Base-by-base conservation (phyloP, 192 early-diverging fungal species). In the Radiomyces spectabilis region DNA sequence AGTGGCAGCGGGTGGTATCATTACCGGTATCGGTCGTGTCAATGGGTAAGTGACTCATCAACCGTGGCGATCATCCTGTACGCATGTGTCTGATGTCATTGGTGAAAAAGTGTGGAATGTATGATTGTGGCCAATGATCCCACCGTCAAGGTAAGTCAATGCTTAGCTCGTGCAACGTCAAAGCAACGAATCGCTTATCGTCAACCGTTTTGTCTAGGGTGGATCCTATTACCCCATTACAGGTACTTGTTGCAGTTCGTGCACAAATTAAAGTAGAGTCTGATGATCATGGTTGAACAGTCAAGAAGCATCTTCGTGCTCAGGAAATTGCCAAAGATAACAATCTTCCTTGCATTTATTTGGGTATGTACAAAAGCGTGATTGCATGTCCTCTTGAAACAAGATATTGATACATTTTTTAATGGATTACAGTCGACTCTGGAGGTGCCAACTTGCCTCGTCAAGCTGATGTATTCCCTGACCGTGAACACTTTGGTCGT, bases 61-160 rank as follows among this genome's bases (percentile, higher is more conserved):
- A n/a, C n/a, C n/a, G n/a, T n/a, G n/a, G n/a, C n/a, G n/a, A n/a
- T n/a, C n/a, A 27, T 19, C 25, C 37, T 5, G 31, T 29, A 33
- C n/a, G 41, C 39, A 13, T 43, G 24, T 30, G 41, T 21, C 53
- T 57, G 45, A 47, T 58, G 15, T 61, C 19, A 27, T 27, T 51
- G 51, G 19, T 59, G 16, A 37, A 46, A 8, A 57, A 86, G 85
- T 18, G 78, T 91, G 21, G 91, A 95, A 71, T 96, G 95, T 73
- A 86, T 98, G 80, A 84, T 98, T 46, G 90, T 98, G 19, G 93
- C 95, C 15, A 98, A 98, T 71, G 93, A 98, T 68, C 86, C 92
- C 2, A 98, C 95, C 1, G 95, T 98, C 49, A 98, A 98, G 75
- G 46, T 48, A 32, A 32, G 18, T 8, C 12, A n/a, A 19, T 43